Evolutionary conservation across 441 rosid genomes (phyloP), one percentile per base, ranked within the genome.

Genomic region (Pelargonium citronellum): DNA sequence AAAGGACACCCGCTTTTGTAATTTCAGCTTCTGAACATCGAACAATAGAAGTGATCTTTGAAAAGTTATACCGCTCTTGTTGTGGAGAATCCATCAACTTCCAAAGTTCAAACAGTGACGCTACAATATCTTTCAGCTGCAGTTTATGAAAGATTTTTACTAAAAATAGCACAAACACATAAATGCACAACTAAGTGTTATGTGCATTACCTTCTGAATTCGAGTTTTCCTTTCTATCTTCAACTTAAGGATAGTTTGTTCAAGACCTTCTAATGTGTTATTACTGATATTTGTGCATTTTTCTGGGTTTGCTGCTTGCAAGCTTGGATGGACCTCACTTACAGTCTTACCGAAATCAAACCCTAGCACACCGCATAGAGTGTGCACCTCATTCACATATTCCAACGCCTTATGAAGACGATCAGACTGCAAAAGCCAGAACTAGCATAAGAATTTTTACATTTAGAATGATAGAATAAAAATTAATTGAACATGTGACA

Each of bases 311-410:
- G 85, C 71, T 53, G 88, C 84, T 39, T 86, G 85, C 79, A 95
- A 87, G 78, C 98, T 95, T 19, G 99, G 99, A 80, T 95, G 95
- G 77, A 95, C 96, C 47, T 88, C 93, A 7, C 91, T 83, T 64
- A 95, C 95, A 1, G 88, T 85, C 78, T 85, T 89, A 47, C 87
- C 82, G 75, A 95, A 95, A 77, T 92, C 97, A 76, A 88, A 73
- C 62, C 96, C 97, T 27, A 95, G 87, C 71, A 95, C 91, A 66
- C 96, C 90, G 74, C 97, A 92, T 0, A 92, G 85, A 37, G 86
- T 74, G 76, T 95, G 99, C 61, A 87, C 98, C 82, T 92, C 97
- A 47, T 95, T 92, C 65, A 92, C 85, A 73, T 73, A 79, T 24
- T 82, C 84, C 80, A 92, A 87, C 60, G 89, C 98, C 81, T 91